Base-by-base conservation (phyloP, 176 grass and related monocot species). In the Avena sativa region DNA sequence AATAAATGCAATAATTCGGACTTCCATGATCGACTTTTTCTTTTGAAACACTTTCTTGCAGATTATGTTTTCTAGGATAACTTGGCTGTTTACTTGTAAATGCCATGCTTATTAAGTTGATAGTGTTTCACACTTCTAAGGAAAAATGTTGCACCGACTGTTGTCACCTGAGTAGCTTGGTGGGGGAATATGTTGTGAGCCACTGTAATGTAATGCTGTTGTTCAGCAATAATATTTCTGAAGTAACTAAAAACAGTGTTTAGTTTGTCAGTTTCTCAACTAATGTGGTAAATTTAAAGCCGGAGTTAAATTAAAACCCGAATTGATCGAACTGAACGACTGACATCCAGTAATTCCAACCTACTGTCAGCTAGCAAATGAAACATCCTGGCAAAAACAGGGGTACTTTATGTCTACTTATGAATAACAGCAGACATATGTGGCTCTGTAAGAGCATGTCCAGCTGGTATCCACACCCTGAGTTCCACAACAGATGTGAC, bases 11-110 rank as follows among this genome's bases (percentile, higher is more conserved):
- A 47, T 73, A 73, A 13, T 11, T 23, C 47, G 12, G 30, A 69
- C 65, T 69, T 47, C 71, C 12, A 50, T 51, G 50, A 51, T 50
- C n/a, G n/a, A 74, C 12, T 55, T 76, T 55, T 71, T 12, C 50
- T 59, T n/a, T 0, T 58, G 48, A 79, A 13, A 55, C 17, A 70
- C 55, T 78, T 85, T 25, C 46, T 57, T 77, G 79, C 46, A 2
- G 16, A 47, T 86, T 70, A 32, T 57, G 3, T 67, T 81, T 47
- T 80, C 19, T 49, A 30, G 56, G 14, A 79, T 71, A 64, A 38
- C 51, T 58, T 85, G 32, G n/a, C 16, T 90, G 28, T 81, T 74
- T 43, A 65, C 55, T 65, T 21, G 75, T 58, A 69, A 88, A 68
- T 20, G 8, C 7, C 57, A 59, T 60, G 26, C 16, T 60, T 69